Percentiles rank a stretch among this genome's conserved stretches.
Evolutionary conservation across 805 yeast genomes (phyloP).

Genomic region (Danielozyma ontarioensis): DNA sequence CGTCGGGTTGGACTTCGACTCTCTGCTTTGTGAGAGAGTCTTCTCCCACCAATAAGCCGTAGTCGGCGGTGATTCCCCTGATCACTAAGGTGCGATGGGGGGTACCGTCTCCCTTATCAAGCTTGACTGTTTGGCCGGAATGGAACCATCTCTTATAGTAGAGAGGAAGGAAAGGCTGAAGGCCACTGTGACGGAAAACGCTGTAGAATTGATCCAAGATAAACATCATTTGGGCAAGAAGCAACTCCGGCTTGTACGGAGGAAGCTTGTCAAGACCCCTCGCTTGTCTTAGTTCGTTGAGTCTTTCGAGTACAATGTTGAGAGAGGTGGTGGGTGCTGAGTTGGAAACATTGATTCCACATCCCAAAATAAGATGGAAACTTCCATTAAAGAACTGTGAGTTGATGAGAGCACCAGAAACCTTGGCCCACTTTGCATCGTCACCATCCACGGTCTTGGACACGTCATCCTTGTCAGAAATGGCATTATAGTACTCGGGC

Average conservation of each 20-base stretch:
- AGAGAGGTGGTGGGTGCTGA: slow-evolving; percentile 91
- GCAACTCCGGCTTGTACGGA: slow-evolving; percentile 41
- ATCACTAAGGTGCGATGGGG: slow-evolving; percentile 53
- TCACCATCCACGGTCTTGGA: slow-evolving; percentile 40
- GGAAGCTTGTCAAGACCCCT: slow-evolving; percentile 42
- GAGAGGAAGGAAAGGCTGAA: slow-evolving; percentile 56
- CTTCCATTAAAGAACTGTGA: slow-evolving; percentile 58
- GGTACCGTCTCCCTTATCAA: slow-evolving; percentile 46
- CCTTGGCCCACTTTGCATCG: slow-evolving; percentile 67
- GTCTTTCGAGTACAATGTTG: slow-evolving; percentile 57
- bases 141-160: slow-evolving; percentile 91
- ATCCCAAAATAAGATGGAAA: slow-evolving; percentile 73
- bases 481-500: slow-evolving; percentile 46
- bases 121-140: slow-evolving; percentile 54
- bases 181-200: slow-evolving; percentile 60
- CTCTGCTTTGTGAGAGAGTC: slow-evolving; percentile 53
- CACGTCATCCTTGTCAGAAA: slow-evolving; percentile 28
- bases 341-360: slow-evolving; percentile 80
- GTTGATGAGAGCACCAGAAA: slow-evolving; percentile 82
- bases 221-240: slow-evolving; percentile 65
- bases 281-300: slow-evolving; percentile 48
- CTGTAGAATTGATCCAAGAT: slow-evolving; percentile 59
- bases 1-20: slow-evolving; percentile 88
- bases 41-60: slow-evolving; percentile 76
- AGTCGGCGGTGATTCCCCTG: slow-evolving; percentile 76